Percentiles rank a stretch among this genome's conserved stretches.
These are phyloP conservation scores for Udeniomyces megalosporus DNA, from an alignment of 768 basidiomycete genomes.

Conservation along the genomic window DNA sequence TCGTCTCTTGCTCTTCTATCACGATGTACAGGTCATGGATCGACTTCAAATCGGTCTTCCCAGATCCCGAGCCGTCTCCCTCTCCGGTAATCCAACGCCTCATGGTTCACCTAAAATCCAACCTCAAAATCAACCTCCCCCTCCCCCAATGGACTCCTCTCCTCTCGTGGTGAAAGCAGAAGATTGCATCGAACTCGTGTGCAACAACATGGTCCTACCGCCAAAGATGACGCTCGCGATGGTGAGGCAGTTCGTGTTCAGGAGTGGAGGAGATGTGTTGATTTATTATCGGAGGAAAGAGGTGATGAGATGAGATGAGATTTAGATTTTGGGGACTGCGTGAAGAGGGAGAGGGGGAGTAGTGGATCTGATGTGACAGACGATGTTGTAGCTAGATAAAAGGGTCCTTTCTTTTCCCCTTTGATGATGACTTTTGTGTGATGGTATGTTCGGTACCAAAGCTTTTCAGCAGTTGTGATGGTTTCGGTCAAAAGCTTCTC, in stretches of 20 bases:
- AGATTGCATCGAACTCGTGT: constrained; percentile 69
- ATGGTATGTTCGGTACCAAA: no score
- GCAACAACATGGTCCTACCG: constrained; percentile 68
- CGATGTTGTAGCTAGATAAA: no score
- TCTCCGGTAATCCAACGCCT: constrained; percentile 8
- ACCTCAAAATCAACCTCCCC: background rate
- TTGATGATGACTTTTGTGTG: no score
- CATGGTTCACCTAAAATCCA: background rate
- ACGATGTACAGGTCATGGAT: constrained; percentile 2
- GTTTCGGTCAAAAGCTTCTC: no score
- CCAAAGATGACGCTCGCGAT: constrained; percentile 78
- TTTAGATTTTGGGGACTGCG: no score
- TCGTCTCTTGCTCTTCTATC: background rate
- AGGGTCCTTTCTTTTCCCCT: no score
- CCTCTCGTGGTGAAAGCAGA: constrained; percentile 34
- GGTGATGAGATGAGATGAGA: background rate
- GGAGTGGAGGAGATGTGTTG: constrained; percentile 27
- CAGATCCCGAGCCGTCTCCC: constrained; percentile 11
- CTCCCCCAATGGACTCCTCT: background rate
- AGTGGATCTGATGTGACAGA: no score
- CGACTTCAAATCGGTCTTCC: constrained; percentile 5
- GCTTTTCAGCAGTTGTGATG: no score
- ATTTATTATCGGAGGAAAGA: constrained; percentile 18
- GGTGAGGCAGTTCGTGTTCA: constrained; percentile 66
- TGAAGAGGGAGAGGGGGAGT: no score